phyloP scores from a whole-genome alignment of 768 basidiomycete genomes.

The Astraeus odoratus region DNA sequence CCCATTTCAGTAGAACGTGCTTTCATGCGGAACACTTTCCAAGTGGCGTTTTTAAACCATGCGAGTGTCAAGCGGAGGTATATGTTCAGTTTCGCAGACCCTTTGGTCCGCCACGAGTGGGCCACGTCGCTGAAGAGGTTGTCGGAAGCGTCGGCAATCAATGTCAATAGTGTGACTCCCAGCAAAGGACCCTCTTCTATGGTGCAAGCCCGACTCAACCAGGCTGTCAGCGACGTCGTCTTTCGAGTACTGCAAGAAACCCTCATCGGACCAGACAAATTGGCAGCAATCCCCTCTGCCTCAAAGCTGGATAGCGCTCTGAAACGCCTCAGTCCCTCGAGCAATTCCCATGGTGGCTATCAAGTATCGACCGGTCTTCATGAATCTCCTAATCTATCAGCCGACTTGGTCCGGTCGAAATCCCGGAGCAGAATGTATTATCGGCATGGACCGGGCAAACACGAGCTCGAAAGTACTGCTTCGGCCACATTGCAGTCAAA shows the following conservation, averaged over 20 bases:
- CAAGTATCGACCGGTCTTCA: conserved; percentile 21
- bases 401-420: conserved; percentile 52
- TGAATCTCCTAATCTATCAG: conserved; percentile 18
- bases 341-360: conserved; percentile 13
- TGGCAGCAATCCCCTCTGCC: conserved; percentile 15
- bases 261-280: conserved; percentile 43
- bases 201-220: conserved; percentile 41
- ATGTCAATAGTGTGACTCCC: conserved; percentile 17
- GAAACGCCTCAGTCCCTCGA: conserved; percentile 24
- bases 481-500: conserved; percentile 18
- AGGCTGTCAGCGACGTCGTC: conserved; percentile 67
- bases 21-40: conserved; percentile 97
- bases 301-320: conserved; percentile 29
- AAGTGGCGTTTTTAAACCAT: conserved; percentile 75
- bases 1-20: conserved; percentile 79
- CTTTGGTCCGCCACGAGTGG: conserved; percentile 71
- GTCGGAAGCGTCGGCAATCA: conserved; percentile 47
- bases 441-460: conserved; percentile 53
- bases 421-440: conserved; percentile 67
- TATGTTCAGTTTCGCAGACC: conserved; percentile 90
- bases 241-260: conserved; percentile 84
- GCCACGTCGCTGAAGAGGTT: conserved; percentile 58
- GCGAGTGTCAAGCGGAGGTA: conserved; percentile 70
- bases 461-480: conserved; percentile 47
- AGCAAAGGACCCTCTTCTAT: conserved; percentile 30